Percentiles rank a stretch among this genome's conserved stretches.
Evolutionary conservation across 2,329 filamentous ascomycete species (phyloP).

Genomic region (Trichoderma sp.): DNA sequence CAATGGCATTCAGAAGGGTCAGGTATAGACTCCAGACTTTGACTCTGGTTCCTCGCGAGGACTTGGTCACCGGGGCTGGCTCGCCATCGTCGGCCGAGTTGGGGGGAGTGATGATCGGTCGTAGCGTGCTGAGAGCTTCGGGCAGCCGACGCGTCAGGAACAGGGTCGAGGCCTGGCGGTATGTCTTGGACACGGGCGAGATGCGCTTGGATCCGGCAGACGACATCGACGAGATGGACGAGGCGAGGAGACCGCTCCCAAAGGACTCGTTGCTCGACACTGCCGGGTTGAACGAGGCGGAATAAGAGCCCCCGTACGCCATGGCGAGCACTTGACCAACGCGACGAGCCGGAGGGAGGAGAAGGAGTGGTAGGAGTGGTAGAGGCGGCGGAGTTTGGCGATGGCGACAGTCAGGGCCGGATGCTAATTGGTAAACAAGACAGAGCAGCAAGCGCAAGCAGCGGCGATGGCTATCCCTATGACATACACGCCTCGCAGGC

Average conservation of each 20-base stretch:
- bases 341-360: neutral
- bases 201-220: conserved; percentile 59
- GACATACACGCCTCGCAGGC: neutral
- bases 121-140: conserved; percentile 80
- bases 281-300: conserved; percentile 46
- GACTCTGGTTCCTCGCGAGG: conserved; percentile 77
- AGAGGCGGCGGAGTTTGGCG: neutral
- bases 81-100: conserved; percentile 49
- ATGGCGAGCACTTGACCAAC: conserved; percentile 30
- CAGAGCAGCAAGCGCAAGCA: neutral
- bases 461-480: neutral
- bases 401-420: neutral
- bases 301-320: conserved; percentile 45
- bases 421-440: neutral
- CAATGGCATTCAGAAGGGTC: conserved; percentile 84
- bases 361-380: neutral
- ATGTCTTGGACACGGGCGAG: conserved; percentile 81
- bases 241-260: conserved; percentile 53
- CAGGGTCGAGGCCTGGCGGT: conserved; percentile 88
- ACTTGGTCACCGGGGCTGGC: conserved; percentile 71
- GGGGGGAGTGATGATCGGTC: conserved; percentile 70
- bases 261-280: conserved; percentile 39
- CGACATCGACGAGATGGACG: conserved; percentile 67
- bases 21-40: conserved; percentile 98
- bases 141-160: conserved; percentile 91